These are phyloP conservation scores for Calycina marina DNA, from an alignment of 2,329 filamentous ascomycete genomes.

Conservation along the genomic window DNA sequence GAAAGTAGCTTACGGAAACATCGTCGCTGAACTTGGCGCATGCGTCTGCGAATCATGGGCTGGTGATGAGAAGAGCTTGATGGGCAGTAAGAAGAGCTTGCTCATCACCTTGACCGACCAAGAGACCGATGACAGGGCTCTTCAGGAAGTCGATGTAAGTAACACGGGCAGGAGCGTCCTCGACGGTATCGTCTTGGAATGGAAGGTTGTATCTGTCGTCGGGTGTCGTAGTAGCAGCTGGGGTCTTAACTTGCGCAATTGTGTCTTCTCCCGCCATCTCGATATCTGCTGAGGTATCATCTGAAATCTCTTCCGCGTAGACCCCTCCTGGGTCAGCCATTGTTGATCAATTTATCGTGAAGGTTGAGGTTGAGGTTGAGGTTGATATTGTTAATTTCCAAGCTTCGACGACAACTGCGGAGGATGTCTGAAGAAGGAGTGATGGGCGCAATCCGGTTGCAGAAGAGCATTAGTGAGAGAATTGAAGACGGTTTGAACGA, in stretches of 20 bases:
- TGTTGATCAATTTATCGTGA: neutral
- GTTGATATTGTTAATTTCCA: too few relatives aligned
- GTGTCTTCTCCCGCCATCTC: conserved; percentile 17
- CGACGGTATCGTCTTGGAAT: conserved; percentile 13
- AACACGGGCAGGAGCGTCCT: conserved; percentile 11
- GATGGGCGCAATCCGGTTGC: too few relatives aligned
- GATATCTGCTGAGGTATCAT: conserved; percentile 10
- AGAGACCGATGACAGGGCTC: conserved; percentile 53
- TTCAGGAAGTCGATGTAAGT: conserved; percentile 45
- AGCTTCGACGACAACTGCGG: too few relatives aligned
- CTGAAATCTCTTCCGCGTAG: neutral
- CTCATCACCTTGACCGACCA: conserved; percentile 45
- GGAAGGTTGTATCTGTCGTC: conserved; percentile 8
- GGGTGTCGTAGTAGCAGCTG: neutral
- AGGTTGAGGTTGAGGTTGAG: neutral
- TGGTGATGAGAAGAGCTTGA: conserved; percentile 58
- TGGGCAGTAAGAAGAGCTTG: conserved; percentile 61
- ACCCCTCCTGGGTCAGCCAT: neutral
- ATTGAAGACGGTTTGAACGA: neutral
- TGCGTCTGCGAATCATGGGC: conserved; percentile 56
- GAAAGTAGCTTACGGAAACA: conserved; percentile 35
- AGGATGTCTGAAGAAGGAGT: too few relatives aligned
- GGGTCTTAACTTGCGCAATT: conserved; percentile 3
- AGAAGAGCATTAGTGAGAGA: too few relatives aligned
- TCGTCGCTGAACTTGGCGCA: conserved; percentile 47